A percentile compares a stretch with the other conserved stretches of the same genome.
These are phyloP conservation scores for Penicillium sp. DNA, from an alignment of 2,329 filamentous ascomycete genomes.

Conservation along the genomic window DNA sequence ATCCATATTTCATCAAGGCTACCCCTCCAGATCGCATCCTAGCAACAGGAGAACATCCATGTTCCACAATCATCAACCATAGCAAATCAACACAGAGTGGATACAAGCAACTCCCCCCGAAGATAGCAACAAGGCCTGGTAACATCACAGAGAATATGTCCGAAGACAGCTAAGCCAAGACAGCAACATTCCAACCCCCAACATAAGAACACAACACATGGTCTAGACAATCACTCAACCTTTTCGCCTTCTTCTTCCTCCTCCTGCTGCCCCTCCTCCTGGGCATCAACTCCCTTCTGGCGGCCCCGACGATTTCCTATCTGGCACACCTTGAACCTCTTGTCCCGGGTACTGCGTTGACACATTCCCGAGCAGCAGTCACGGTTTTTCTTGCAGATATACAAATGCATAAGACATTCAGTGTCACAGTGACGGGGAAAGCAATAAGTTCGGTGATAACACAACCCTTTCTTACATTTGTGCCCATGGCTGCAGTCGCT, in stretches of 20 bases:
- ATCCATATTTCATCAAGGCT: too few species aligned
- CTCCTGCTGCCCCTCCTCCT: too few species aligned
- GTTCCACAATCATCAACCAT: not conserved
- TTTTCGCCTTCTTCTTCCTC: not conserved
- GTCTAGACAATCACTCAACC: not conserved
- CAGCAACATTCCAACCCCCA: too few species aligned
- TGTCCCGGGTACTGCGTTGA: not conserved
- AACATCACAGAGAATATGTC: too few species aligned
- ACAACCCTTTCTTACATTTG: not conserved
- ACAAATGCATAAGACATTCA: not conserved
- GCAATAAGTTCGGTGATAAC: not conserved
- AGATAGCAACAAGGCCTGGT: too few species aligned
- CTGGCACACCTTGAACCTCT: not conserved
- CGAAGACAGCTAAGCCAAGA: too few species aligned
- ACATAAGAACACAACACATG: too few species aligned
- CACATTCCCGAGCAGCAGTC: not conserved
- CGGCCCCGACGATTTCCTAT: not conserved
- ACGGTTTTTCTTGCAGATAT: not conserved
- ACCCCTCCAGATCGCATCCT: too few species aligned
- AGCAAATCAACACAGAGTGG: not conserved
- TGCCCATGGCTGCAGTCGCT: not conserved
- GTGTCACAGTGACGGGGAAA: too few species aligned
- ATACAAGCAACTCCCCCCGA: not conserved
- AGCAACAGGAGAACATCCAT: not conserved
- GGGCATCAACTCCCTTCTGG: not conserved